These are phyloP conservation scores for Penicillium parvum DNA, from an alignment of 495 filamentous ascomycete genomes.

Conservation along the genomic window DNA sequence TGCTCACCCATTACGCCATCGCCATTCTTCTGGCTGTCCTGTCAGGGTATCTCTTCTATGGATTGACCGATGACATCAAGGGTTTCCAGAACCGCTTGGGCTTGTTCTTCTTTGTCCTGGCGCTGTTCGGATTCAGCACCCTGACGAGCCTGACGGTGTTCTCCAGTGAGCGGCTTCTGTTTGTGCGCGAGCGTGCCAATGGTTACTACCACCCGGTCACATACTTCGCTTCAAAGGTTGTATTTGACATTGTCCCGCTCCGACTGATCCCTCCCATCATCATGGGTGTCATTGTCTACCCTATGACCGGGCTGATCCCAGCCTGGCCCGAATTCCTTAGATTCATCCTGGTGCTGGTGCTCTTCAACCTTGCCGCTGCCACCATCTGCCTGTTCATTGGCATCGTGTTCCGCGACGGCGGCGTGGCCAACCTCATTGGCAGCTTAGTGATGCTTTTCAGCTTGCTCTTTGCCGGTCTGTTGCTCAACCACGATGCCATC, in stretches of 20 bases:
- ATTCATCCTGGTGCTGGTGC: constrained; percentile 85
- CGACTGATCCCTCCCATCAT: constrained; percentile 93
- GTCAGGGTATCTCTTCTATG: constrained; percentile 93
- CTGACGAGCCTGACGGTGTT: constrained; percentile 92
- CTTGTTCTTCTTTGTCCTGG: constrained; percentile 95
- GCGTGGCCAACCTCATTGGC: constrained; percentile 93
- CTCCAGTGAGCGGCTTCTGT: constrained; percentile 84
- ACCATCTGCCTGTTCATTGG: constrained; percentile 95
- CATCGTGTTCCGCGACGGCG: constrained; percentile 83
- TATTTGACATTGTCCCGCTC: constrained; percentile 93
- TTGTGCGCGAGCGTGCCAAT: constrained; percentile 92
- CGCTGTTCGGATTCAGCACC: constrained; percentile 94
- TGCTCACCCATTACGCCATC: constrained; percentile 99
- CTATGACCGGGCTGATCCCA: constrained; percentile 92
- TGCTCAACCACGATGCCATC: constrained; percentile 93
- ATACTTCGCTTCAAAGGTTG: constrained; percentile 92
- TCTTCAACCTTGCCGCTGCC: constrained; percentile 94
- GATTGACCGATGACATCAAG: constrained; percentile 88
- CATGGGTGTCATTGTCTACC: constrained; percentile 95
- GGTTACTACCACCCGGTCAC: constrained; percentile 96
- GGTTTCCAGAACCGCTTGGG: constrained; percentile 99
- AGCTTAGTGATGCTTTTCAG: constrained; percentile 98
- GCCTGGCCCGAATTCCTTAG: constrained; percentile 80
- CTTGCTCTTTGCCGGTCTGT: constrained; percentile 84
- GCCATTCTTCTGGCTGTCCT: constrained; percentile 92